phyloP scores from a whole-genome alignment of 495 filamentous ascomycete genomes.

The Neurospora sp. region DNA sequence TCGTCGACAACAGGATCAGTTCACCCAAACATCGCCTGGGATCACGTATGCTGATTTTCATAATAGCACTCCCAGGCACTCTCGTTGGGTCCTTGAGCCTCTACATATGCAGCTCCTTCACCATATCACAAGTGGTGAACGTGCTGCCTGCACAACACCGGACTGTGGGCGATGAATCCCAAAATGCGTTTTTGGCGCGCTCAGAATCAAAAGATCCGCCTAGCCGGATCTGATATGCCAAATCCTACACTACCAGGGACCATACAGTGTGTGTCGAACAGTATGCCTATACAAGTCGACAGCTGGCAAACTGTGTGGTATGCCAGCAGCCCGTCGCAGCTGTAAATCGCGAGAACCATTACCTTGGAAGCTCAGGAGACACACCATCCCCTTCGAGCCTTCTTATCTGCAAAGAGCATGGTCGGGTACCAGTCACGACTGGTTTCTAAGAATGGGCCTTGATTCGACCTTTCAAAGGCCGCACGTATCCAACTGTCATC shows the following conservation, averaged over 20 bases:
- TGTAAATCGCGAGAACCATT: constrained; percentile 12
- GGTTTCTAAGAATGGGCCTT: constrained; percentile 13
- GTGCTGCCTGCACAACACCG: neutral
- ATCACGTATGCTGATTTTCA: neutral
- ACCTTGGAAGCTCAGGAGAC: neutral
- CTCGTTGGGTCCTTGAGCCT: neutral
- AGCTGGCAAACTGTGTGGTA: neutral
- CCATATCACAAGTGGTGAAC: neutral
- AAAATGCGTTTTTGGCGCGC: neutral
- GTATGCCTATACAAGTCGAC: neutral
- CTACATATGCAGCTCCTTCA: neutral
- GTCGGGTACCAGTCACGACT: neutral
- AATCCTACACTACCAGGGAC: neutral
- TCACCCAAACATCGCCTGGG: neutral
- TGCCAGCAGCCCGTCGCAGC: constrained; percentile 7
- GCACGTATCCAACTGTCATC: neutral
- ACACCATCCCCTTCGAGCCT: constrained; percentile 3
- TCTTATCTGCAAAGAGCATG: neutral
- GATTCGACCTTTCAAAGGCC: neutral
- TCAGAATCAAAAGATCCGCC: neutral
- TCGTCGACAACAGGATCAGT: neutral
- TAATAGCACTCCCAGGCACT: neutral
- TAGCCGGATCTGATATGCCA: neutral
- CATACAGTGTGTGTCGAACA: neutral
- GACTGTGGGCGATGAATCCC: neutral